These are phyloP conservation scores for Dendryphion nanum DNA, from an alignment of 2,329 filamentous ascomycete species.

Conservation along the genomic window DNA sequence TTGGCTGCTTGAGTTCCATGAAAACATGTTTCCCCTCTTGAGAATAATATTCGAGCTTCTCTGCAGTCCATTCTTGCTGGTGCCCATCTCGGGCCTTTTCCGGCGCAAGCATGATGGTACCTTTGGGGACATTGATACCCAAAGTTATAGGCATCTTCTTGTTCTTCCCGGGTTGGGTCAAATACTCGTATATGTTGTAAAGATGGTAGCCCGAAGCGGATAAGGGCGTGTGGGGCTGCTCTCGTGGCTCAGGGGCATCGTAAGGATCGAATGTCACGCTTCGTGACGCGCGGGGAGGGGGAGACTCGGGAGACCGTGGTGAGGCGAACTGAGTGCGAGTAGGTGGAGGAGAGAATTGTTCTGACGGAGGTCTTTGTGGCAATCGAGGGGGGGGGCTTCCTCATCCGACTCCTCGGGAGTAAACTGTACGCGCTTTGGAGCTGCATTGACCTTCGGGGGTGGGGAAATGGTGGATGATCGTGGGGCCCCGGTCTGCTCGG, in stretches of 20 bases:
- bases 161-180: slow-evolving; percentile 92
- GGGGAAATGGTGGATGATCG: slow-evolving; percentile 42
- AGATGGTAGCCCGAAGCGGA: slow-evolving; percentile 84
- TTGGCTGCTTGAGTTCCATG: slow-evolving; percentile 85
- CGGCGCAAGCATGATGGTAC: slow-evolving; percentile 85
- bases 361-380: slow-evolving; percentile 61
- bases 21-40: slow-evolving; percentile 98
- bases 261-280: slow-evolving; percentile 42
- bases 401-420: slow-evolving; percentile 69
- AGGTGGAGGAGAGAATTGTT: slow-evolving; percentile 52
- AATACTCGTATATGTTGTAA: slow-evolving; percentile 97
- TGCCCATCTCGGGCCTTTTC: slow-evolving; percentile 81
- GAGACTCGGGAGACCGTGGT: slow-evolving; percentile 40
- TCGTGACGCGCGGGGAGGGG: slow-evolving; percentile 27
- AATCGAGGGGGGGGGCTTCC: slow-evolving; percentile 58
- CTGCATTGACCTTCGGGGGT: slow-evolving; percentile 51
- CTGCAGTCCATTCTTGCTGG: slow-evolving; percentile 88
- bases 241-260: slow-evolving; percentile 42
- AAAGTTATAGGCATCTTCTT: slow-evolving; percentile 98
- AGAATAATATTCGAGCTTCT: slow-evolving; percentile 95
- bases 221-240: slow-evolving; percentile 25
- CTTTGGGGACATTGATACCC: slow-evolving; percentile 87
- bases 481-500: slow-evolving; percentile 34
- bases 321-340: slow-evolving; percentile 39
- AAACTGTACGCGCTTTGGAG: slow-evolving; percentile 51